phyloP scores from a whole-genome alignment of 1,139 yeast genomes.

The Petasospora rhodanensis region DNA sequence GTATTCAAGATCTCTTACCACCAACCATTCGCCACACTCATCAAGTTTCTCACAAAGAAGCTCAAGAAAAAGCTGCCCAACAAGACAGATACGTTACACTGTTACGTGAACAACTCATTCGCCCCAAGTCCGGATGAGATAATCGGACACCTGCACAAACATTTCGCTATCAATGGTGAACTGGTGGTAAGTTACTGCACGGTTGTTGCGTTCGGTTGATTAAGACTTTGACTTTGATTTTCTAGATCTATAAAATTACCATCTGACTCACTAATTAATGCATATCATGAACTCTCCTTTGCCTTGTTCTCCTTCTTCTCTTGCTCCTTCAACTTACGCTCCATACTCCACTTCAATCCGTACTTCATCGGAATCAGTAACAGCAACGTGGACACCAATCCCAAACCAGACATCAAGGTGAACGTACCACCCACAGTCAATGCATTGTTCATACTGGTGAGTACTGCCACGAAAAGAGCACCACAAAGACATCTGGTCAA shows the following conservation, averaged over 20 bases:
- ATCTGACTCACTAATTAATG: slow-evolving; percentile 21
- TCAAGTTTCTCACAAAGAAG: slow-evolving; percentile 40
- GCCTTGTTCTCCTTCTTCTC: no score
- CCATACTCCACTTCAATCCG: slow-evolving; percentile 24
- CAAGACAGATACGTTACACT: slow-evolving; percentile 20
- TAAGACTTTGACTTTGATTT: neutral
- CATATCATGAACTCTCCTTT: no score
- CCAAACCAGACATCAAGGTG: slow-evolving; percentile 47
- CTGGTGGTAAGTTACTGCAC: slow-evolving; percentile 52
- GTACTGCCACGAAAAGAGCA: slow-evolving; percentile 60
- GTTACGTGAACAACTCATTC: slow-evolving; percentile 56
- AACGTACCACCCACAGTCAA: slow-evolving; percentile 64
- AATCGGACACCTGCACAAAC: slow-evolving; percentile 41
- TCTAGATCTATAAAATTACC: slow-evolving; percentile 7
- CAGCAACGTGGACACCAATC: slow-evolving; percentile 18
- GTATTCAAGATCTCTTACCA: slow-evolving; percentile 44
- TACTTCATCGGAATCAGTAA: slow-evolving; percentile 25
- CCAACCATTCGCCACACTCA: slow-evolving; percentile 44
- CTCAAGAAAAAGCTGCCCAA: slow-evolving; percentile 30
- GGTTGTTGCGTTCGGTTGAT: slow-evolving; percentile 53
- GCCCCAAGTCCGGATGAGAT: slow-evolving; percentile 58
- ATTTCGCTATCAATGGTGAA: slow-evolving; percentile 46
- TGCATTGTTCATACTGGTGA: slow-evolving; percentile 47
- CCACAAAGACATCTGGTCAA: slow-evolving; percentile 55
- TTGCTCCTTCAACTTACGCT: slow-evolving; percentile 8